phyloP scores from a whole-genome alignment of 2,329 filamentous ascomycete genomes.

The Hirsutella rhossiliensis region DNA sequence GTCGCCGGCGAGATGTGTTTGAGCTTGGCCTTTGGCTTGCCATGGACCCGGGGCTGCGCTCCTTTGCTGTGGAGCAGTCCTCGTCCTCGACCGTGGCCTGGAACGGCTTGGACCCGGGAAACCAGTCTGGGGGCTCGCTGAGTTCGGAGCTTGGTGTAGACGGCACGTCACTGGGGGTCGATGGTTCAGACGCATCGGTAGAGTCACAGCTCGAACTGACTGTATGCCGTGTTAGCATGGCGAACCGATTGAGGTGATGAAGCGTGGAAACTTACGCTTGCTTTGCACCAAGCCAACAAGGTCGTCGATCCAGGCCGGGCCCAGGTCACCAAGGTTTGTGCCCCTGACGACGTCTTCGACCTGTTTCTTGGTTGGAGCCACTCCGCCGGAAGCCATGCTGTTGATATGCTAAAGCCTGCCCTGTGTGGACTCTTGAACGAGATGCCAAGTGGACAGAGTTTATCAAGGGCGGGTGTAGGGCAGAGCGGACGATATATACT shows the following conservation, averaged over 20 bases:
- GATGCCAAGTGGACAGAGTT: too few relatives aligned
- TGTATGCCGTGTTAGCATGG: neutral
- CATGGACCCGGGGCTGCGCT: neutral
- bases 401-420: neutral
- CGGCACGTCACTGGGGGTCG: neutral
- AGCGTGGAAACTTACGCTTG: neutral
- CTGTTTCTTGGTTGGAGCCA: constrained; percentile 4
- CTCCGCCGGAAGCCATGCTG: neutral
- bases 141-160: constrained; percentile 1
- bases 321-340: constrained; percentile 5
- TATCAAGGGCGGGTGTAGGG: too few relatives aligned
- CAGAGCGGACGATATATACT: too few relatives aligned
- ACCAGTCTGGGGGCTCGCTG: constrained; percentile 1
- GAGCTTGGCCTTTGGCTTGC: neutral
- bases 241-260: neutral
- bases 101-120: constrained; percentile 4
- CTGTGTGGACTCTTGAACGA: neutral
- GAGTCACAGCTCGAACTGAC: neutral
- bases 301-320: constrained; percentile 4
- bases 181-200: neutral
- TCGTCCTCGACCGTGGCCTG: constrained; percentile 11
- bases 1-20: neutral
- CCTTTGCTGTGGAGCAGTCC: neutral
- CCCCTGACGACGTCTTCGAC: constrained; percentile 8
- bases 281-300: constrained; percentile 4